Conservation (phyloP, 352 stramenopile genomes). For the Phytophthora sp. region DNA sequence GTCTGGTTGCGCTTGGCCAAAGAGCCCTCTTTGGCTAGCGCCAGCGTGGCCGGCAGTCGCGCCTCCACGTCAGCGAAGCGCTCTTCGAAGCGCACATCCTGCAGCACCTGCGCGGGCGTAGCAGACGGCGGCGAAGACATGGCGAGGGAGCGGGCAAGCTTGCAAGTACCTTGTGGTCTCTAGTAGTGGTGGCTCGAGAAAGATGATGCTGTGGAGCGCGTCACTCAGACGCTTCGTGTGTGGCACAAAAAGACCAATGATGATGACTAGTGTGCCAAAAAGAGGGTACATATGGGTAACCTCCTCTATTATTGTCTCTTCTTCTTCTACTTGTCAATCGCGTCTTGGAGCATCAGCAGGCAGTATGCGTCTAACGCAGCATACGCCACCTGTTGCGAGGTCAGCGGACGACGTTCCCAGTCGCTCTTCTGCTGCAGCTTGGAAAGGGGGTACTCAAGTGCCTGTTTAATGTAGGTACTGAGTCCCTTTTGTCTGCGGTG, state of each 20-base stretch:
- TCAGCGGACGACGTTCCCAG: conserved; percentile 73
- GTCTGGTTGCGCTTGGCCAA: conserved; percentile 80
- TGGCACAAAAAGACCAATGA: conserved; percentile 23
- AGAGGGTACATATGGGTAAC: conserved; percentile 2
- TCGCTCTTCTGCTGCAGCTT: conserved; percentile 81
- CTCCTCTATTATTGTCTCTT: background rate
- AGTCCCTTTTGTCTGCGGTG: conserved; percentile 56
- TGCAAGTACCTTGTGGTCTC: conserved; percentile 1
- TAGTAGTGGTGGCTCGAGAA: conserved; percentile 13
- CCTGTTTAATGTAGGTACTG: conserved; percentile 59
- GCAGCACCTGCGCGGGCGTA: conserved; percentile 62
- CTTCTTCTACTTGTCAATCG: conserved; percentile 28
- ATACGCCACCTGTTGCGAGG: conserved; percentile 68
- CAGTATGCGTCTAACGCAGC: conserved; percentile 77
- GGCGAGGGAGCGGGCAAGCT: background rate
- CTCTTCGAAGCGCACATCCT: conserved; percentile 59
- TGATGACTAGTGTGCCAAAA: conserved; percentile 3
- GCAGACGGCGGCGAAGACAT: conserved; percentile 31
- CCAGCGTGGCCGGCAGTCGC: conserved; percentile 52
- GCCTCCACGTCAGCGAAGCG: conserved; percentile 60
- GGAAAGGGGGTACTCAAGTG: conserved; percentile 59
- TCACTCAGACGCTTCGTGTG: conserved; percentile 15
- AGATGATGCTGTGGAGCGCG: conserved; percentile 10
- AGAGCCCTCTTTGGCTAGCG: conserved; percentile 45
- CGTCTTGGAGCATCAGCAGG: conserved; percentile 75